Conservation (phyloP, 129 eudicot genomes). For the Artemisia annua region DNA sequence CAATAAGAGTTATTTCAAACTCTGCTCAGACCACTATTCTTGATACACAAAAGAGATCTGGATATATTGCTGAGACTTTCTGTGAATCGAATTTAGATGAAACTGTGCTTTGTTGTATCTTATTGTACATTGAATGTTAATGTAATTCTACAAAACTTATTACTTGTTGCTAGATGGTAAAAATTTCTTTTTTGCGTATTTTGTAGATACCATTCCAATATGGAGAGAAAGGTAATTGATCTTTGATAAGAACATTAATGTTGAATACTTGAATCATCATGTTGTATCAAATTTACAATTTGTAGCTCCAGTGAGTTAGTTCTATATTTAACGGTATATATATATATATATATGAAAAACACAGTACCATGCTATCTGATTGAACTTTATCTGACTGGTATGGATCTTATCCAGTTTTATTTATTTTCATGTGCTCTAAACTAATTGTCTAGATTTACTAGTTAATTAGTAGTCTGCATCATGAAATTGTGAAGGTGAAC, state of each 20-base stretch:
- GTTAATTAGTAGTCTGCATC: not conserved
- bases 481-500: slow-evolving; percentile 4
- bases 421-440: not conserved
- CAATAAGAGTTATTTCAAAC: not conserved
- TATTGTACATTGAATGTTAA: not conserved
- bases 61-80: not conserved
- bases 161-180: not conserved
- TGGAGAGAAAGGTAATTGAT: not conserved
- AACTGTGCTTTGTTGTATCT: not conserved
- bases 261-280: not conserved
- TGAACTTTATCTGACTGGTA: not conserved
- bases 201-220: not conserved
- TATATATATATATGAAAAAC: not conserved
- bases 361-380: not conserved
- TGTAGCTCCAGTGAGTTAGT: slow-evolving; percentile 10
- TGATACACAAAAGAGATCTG: not conserved
- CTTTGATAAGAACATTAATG: slow-evolving; percentile 10
- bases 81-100: not conserved
- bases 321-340: not conserved
- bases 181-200: not conserved
- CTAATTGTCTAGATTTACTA: not conserved
- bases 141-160: not conserved
- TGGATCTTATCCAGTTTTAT: not conserved
- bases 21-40: not conserved
- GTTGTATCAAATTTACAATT: not conserved